phyloP scores from a whole-genome alignment of 192 early-diverging fungal species.

The Allomyces javanicus region DNA sequence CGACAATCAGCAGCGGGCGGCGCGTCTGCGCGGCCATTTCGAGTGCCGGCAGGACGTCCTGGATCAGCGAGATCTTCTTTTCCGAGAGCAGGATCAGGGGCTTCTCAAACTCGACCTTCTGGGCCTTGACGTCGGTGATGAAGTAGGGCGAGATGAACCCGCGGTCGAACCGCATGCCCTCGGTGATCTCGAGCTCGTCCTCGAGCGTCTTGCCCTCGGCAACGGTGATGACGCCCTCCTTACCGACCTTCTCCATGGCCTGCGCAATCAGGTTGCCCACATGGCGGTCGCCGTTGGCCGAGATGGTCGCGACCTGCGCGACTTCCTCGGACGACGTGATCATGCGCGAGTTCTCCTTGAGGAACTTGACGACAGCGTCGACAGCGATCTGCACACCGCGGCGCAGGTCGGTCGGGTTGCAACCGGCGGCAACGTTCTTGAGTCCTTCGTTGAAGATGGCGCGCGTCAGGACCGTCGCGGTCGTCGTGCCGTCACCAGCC shows the following conservation, averaged over 20 bases:
- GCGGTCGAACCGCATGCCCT: constrained; percentile 99
- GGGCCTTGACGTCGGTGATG: constrained; percentile 92
- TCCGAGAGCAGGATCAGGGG: constrained; percentile 95
- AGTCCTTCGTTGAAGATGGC: constrained; percentile 98
- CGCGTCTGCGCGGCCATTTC: constrained; percentile 86
- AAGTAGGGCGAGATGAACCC: constrained; percentile 99
- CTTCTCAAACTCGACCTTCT: constrained; percentile 99
- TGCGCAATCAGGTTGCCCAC: constrained; percentile 91
- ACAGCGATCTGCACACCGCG: constrained; percentile 87
- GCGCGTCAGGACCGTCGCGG: constrained; percentile 91
- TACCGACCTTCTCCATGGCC: constrained; percentile 99
- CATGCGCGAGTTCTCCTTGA: constrained; percentile 72
- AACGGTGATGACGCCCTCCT: constrained; percentile 99
- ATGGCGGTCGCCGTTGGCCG: constrained; percentile 96
- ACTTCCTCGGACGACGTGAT: constrained; percentile 93
- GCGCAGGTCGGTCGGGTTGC: constrained; percentile 97
- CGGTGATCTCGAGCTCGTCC: constrained; percentile 98
- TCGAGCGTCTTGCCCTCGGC: constrained; percentile 99
- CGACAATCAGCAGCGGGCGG: constrained; percentile 89
- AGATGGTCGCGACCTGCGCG: constrained; percentile 97
- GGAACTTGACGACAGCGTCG: constrained; percentile 76
- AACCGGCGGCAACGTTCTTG: constrained; percentile 96
- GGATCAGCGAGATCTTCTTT: constrained; percentile 89
- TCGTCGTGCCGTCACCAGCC: constrained; percentile 99
- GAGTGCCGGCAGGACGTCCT: constrained; percentile 89